Conservation (phyloP, 306 rosid species). For the Mucuna pruriens region DNA sequence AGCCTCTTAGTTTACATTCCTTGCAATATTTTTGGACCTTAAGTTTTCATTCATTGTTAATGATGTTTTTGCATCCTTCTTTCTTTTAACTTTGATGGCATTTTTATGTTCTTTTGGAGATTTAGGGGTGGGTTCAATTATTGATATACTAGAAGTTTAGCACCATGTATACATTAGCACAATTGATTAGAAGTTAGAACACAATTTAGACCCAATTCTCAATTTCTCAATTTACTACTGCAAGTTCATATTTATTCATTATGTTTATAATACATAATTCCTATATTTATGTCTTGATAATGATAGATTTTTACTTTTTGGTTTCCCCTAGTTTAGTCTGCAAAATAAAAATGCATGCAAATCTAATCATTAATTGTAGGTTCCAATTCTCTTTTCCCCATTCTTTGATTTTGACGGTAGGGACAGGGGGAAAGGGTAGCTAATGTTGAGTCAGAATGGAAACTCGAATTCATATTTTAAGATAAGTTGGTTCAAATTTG, state of each 20-base stretch:
- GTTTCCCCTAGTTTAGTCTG: not conserved
- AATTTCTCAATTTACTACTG: not conserved
- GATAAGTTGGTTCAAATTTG: not conserved
- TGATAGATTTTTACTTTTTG: not conserved
- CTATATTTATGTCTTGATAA: not conserved
- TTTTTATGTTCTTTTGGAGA: not conserved
- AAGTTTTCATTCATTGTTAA: not conserved
- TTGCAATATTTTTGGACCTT: not conserved
- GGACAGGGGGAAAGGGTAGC: not conserved
- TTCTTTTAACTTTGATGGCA: not conserved
- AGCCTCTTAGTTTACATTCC: not conserved
- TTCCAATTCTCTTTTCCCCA: not conserved
- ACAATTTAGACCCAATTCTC: not conserved
- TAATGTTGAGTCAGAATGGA: not conserved
- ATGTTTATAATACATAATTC: not conserved
- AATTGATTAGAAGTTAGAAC: not conserved
- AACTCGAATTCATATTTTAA: not conserved
- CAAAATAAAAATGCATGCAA: not conserved
- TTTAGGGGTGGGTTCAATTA: not conserved
- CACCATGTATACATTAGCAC: not conserved
- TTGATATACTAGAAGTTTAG: not conserved
- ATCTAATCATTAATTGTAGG: not conserved
- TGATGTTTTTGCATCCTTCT: not conserved
- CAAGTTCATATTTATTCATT: not conserved
- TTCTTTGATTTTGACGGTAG: not conserved